Evolutionary conservation across 2,329 filamentous ascomycete genomes (phyloP).

Genomic region (Apiospora rasikravindrae): DNA sequence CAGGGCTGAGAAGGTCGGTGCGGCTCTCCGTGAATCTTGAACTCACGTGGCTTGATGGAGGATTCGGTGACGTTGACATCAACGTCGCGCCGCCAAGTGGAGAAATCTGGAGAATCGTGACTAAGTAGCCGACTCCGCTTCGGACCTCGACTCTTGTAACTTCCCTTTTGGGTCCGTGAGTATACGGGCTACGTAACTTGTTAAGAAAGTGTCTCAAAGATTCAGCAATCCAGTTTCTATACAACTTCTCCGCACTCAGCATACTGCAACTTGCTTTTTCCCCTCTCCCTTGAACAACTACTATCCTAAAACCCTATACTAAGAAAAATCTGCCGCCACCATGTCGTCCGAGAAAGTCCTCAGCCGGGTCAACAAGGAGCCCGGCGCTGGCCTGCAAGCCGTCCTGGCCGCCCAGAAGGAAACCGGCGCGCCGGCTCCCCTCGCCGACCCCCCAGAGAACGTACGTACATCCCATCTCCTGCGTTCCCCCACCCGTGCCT

Average conservation of each 20-base stretch:
- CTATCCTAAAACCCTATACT: background rate
- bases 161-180: slow-evolving; percentile 1
- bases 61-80: background rate
- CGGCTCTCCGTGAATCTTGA: background rate
- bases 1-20: background rate
- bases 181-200: background rate
- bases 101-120: slow-evolving; percentile 7
- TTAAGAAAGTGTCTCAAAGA: background rate
- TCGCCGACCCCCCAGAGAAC: slow-evolving; percentile 30
- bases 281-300: background rate
- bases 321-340: background rate
- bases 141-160: slow-evolving; percentile 13
- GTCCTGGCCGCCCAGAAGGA: slow-evolving; percentile 27
- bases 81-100: slow-evolving; percentile 10
- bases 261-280: too few species aligned
- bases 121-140: slow-evolving; percentile 11
- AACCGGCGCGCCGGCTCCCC: slow-evolving; percentile 22
- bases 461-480: slow-evolving; percentile 26
- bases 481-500: background rate
- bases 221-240: background rate
- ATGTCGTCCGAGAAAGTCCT: slow-evolving; percentile 23
- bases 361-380: slow-evolving; percentile 28
- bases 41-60: background rate
- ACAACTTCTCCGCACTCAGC: background rate
- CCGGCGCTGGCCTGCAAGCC: slow-evolving; percentile 31